phyloP scores from a whole-genome alignment of 176 grass and related monocot species.

The Eleusine indica region DNA sequence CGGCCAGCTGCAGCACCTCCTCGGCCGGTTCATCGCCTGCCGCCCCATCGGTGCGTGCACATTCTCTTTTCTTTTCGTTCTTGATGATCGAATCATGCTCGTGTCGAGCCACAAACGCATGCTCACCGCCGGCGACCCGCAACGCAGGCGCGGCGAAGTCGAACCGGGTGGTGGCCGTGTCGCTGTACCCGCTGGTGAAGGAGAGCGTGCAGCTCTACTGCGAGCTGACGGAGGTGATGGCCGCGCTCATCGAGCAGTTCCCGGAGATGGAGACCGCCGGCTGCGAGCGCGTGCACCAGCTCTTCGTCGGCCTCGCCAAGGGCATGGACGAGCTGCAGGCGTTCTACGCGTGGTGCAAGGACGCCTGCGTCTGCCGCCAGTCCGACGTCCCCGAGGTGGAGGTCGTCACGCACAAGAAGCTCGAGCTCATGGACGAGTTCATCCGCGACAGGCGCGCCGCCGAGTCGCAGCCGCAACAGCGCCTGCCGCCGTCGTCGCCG shows the following conservation, averaged over 20 bases:
- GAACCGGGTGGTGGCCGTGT: constrained; percentile 72
- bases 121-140: not conserved
- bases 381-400: constrained; percentile 84
- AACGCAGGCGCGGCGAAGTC: constrained; percentile 60
- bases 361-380: constrained; percentile 54
- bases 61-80: not conserved
- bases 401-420: constrained; percentile 68
- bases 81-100: not conserved
- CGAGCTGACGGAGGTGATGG: constrained; percentile 67
- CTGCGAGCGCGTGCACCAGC: constrained; percentile 57
- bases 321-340: constrained; percentile 65
- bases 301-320: constrained; percentile 65
- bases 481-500: constrained; percentile 21
- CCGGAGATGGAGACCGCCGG: constrained; percentile 57
- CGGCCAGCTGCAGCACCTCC: constrained; percentile 65
- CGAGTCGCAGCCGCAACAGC: not conserved
- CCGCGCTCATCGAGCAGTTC: constrained; percentile 65
- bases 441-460: constrained; percentile 66
- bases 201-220: constrained; percentile 87
- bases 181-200: constrained; percentile 71
- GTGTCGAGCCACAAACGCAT: not conserved
- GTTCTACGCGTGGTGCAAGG: constrained; percentile 81
- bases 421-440: constrained; percentile 89
- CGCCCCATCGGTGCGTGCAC: constrained; percentile 53
- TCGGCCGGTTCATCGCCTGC: constrained; percentile 81